phyloP scores from a whole-genome alignment of 1,139 yeast genomes.

The Geotrichum siamense region DNA sequence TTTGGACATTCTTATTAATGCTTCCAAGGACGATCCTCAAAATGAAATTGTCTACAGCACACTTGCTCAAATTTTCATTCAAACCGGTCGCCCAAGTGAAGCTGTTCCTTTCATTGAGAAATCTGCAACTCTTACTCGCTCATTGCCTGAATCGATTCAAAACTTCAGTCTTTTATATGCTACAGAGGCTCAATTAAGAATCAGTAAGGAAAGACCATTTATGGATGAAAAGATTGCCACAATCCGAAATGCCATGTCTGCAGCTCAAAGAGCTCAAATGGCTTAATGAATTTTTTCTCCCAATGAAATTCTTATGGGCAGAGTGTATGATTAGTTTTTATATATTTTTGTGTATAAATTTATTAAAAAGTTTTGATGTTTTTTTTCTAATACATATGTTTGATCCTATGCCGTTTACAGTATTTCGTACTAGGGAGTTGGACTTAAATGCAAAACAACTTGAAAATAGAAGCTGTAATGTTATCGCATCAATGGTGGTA shows the following conservation, averaged over 20 bases:
- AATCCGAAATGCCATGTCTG: slow-evolving; percentile 11
- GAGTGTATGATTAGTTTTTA: no score
- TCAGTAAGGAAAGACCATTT: slow-evolving; percentile 32
- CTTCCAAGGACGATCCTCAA: slow-evolving; percentile 75
- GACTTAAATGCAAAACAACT: no score
- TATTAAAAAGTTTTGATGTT: not conserved
- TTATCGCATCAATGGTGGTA: no score
- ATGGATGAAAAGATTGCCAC: slow-evolving; percentile 28
- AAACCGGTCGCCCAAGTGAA: slow-evolving; percentile 72
- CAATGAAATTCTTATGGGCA: no score
- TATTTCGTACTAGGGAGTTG: no score
- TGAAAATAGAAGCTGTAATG: no score
- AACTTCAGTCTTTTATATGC: slow-evolving; percentile 92
- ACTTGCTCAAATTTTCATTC: slow-evolving; percentile 83
- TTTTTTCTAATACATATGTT: not conserved
- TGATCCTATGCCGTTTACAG: no score
- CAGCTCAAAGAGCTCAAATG: slow-evolving; percentile 12
- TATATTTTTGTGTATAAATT: not conserved
- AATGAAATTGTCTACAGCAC: slow-evolving; percentile 85
- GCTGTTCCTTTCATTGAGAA: slow-evolving; percentile 78
- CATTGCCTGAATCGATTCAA: slow-evolving; percentile 79
- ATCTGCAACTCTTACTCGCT: slow-evolving; percentile 75
- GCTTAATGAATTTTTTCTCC: no score
- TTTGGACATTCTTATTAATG: slow-evolving; percentile 60
- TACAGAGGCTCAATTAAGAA: slow-evolving; percentile 30